Percentiles rank a stretch among this genome's conserved stretches.
Conservation (phyloP, 768 basidiomycete genomes). For the Mycena rebaudengoi region DNA sequence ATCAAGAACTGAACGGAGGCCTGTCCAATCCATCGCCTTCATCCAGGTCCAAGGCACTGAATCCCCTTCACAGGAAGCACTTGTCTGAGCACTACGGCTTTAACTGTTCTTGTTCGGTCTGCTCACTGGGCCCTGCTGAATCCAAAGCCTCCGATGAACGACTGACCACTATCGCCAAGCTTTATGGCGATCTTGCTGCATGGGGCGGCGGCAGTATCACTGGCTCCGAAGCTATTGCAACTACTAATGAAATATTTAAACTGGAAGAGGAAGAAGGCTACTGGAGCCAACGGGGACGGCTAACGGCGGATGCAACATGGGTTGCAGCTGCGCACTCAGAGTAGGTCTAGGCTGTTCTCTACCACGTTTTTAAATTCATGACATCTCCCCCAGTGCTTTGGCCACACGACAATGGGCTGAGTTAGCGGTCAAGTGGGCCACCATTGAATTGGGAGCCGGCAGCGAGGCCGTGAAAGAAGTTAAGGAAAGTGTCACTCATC, state of each 20-base stretch:
- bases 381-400: constrained; percentile 43
- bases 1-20: constrained; percentile 64
- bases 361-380: background rate
- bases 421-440: constrained; percentile 62
- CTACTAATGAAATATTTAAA: constrained; percentile 61
- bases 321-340: constrained; percentile 71
- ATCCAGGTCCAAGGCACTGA: background rate
- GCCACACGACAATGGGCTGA: constrained; percentile 60
- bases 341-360: constrained; percentile 54
- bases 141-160: constrained; percentile 62
- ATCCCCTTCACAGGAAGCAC: constrained; percentile 52
- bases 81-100: constrained; percentile 65
- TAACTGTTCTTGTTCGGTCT: constrained; percentile 64
- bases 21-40: constrained; percentile 18
- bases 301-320: constrained; percentile 68
- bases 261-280: constrained; percentile 71
- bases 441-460: constrained; percentile 63
- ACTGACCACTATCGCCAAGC: constrained; percentile 52
- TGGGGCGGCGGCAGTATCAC: constrained; percentile 58
- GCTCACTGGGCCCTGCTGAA: constrained; percentile 57
- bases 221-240: constrained; percentile 58
- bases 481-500: constrained; percentile 41
- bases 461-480: constrained; percentile 56
- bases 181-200: constrained; percentile 53
- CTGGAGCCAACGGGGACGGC: constrained; percentile 68